Base-by-base conservation (phyloP, 129 eudicot genomes). In the Pulicaria dysenterica region DNA sequence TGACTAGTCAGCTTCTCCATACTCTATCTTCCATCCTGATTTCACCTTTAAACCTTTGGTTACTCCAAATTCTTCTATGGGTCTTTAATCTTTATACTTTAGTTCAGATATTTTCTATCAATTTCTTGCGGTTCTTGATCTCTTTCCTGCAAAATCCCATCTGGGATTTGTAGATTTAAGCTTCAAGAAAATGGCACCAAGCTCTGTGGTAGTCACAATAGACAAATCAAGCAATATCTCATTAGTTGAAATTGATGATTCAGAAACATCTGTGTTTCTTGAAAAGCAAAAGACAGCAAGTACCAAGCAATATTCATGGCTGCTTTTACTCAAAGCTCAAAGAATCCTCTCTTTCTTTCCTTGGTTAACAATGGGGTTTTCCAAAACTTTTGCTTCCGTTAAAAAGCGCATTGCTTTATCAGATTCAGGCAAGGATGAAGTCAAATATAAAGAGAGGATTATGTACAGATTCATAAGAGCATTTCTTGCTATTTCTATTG, bases 271-370 rank as follows among this genome's bases (percentile, higher is more conserved):
- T 6, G 61, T 74, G 8, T 83, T 85, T 53, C 79, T 68, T 17
- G 96, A 85, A 61, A 89, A 89, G 70, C 87, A 86, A 38, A 91
- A 80, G 61, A 79, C 96, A 62, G 82, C 90, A 57, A 89, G 91
- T 76, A 78, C 91, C 8, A 92, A 92, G 38, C 91, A 85, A 67
- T 80, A 86, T 77, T 85, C 91, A 58, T 83, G 91, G 91, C 82
- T 87, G 48, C 84, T 92, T 40, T 68, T 87, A 10, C 87, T 89
- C 47, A 92, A 80, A 84, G 85, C 83, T 13, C 90, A 89, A 44
- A 86, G 89, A 70, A 38, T 86, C 19, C 65, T 91, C 37, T 75
- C 80, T 67, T 79, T 67, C 81, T 81, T 91, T 64, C 85, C 96
- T 75, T 84, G 93, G 92, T 64, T 86, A 11, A 79, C 90, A 58